These are phyloP conservation scores for Afroboletus lepidellus DNA, from an alignment of 1,284 basidiomycete species.

Conservation along the genomic window DNA sequence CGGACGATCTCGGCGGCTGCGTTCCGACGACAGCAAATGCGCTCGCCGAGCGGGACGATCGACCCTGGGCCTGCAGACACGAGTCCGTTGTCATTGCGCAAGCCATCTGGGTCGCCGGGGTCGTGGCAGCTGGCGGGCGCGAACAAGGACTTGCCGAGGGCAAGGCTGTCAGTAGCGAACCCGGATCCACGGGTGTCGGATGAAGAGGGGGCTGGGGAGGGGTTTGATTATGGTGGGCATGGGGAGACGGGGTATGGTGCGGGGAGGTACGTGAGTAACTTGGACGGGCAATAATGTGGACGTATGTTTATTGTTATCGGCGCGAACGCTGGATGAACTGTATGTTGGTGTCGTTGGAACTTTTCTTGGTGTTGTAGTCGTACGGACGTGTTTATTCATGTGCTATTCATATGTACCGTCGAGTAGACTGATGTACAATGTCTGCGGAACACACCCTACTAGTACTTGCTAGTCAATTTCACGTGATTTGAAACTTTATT, in stretches of 20 bases:
- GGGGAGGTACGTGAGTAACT: constrained; percentile 30
- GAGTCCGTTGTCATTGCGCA: constrained; percentile 47
- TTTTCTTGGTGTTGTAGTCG: neutral
- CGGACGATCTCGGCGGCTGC: constrained; percentile 74
- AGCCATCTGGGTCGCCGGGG: constrained; percentile 18
- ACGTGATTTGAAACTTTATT: constrained; percentile 14
- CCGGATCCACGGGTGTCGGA: constrained; percentile 31
- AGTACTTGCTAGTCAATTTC: too few relatives aligned
- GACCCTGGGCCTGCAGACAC: constrained; percentile 37
- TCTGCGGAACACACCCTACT: too few relatives aligned
- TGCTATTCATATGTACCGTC: neutral
- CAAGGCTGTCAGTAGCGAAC: constrained; percentile 29
- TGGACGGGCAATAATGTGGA: constrained; percentile 15
- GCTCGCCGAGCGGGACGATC: constrained; percentile 28
- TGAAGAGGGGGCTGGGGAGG: constrained; percentile 42
- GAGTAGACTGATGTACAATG: too few relatives aligned
- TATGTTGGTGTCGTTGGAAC: neutral
- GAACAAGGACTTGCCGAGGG: constrained; percentile 23
- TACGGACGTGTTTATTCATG: constrained; percentile 1
- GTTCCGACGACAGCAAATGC: constrained; percentile 57
- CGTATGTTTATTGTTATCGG: constrained; percentile 5
- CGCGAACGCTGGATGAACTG: neutral
- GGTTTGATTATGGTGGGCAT: constrained; percentile 50
- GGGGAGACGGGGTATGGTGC: constrained; percentile 25
- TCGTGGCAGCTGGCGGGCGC: constrained; percentile 33